Evolutionary conservation across 441 rosid species (phyloP), one percentile per base, ranked within the genome.

Genomic region (Kokia cookei): DNA sequence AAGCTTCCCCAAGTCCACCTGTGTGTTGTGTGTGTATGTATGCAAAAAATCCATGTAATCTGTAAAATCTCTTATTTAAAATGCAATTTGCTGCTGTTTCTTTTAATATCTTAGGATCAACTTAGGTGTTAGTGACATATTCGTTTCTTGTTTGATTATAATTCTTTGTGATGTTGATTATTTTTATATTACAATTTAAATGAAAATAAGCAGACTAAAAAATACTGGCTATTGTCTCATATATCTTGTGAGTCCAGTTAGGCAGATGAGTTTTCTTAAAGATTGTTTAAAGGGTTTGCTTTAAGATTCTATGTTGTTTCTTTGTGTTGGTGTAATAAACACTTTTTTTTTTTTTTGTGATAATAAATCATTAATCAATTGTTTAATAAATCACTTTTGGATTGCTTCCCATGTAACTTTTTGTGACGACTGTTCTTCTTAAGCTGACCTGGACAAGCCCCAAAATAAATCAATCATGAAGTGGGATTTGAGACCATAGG

Each of bases 1-100:
- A 37, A 47, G 74, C 50, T 65, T 75, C 58, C 73, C 60, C 10
- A 3, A 19, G 60, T 26, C 79, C 76, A 75, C 57, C 71, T 53
- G 60, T 58, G 32, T 4, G 14, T 51, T 8, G 65, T n/a, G 55
- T 48, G 29, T 73, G 15, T 24, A 4, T 40, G 54, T 40, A 4
- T 22, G 24, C 54, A 65, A 47, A 43, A 64, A 43, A 64, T 64
- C 51, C 29, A 42, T 42, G 69, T 55, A 61, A 68, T 68, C 63
- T 62, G 68, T 72, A 54, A 61, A 43, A 68, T 76, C 69, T 29
- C 47, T 53, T 45, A 26, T 51, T 72, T 76, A 72, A 73, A 68
- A 69, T 67, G 43, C 77, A 72, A 76, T 73, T 35, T 73, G 75
- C 66, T 8, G 64, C 17, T 43, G 7, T 26, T 45, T 48, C 43